Evolutionary conservation across 2,329 filamentous ascomycete genomes (phyloP).

Genomic region (Aspergillus japonicus): DNA sequence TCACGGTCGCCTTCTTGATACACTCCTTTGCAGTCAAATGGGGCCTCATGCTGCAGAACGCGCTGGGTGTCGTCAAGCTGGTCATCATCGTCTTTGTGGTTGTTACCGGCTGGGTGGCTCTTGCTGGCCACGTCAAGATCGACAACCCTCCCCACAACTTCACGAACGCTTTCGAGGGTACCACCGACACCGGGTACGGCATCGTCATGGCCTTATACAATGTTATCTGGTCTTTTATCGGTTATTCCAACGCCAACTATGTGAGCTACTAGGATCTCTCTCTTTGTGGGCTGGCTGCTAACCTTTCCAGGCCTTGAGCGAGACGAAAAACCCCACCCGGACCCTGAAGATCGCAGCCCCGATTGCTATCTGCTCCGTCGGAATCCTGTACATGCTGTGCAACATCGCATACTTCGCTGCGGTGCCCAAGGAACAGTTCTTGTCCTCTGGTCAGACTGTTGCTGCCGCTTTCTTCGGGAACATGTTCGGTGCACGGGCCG

Average conservation of each 20-base stretch:
- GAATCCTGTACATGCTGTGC: conserved; percentile 56
- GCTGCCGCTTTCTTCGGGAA: conserved; percentile 60
- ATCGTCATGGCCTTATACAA: conserved; percentile 61
- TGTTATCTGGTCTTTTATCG: conserved; percentile 61
- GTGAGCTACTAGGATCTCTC: conserved; percentile 32
- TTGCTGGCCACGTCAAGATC: conserved; percentile 39
- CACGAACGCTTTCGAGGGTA: conserved; percentile 40
- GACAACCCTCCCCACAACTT: conserved; percentile 38
- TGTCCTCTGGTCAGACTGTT: conserved; percentile 53
- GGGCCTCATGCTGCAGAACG: conserved; percentile 51
- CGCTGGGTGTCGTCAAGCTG: conserved; percentile 52
- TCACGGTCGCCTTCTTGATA: conserved; percentile 49
- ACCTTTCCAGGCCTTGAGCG: conserved; percentile 46
- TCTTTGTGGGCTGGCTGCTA: conserved; percentile 15
- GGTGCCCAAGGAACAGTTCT: conserved; percentile 57
- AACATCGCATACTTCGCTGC: conserved; percentile 62
- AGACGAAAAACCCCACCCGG: conserved; percentile 57
- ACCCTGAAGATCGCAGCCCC: conserved; percentile 60
- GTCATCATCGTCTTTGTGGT: conserved; percentile 51
- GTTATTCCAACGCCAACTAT: conserved; percentile 64
- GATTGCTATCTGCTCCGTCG: conserved; percentile 54
- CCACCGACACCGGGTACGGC: conserved; percentile 41
- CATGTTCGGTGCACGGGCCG: conserved; percentile 57
- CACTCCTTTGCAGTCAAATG: conserved; percentile 49
- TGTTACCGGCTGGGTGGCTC: conserved; percentile 42